Evolutionary conservation across 306 rosid species (phyloP), one percentile per base, ranked within the genome.

Genomic region (Inga leiocalycina): DNA sequence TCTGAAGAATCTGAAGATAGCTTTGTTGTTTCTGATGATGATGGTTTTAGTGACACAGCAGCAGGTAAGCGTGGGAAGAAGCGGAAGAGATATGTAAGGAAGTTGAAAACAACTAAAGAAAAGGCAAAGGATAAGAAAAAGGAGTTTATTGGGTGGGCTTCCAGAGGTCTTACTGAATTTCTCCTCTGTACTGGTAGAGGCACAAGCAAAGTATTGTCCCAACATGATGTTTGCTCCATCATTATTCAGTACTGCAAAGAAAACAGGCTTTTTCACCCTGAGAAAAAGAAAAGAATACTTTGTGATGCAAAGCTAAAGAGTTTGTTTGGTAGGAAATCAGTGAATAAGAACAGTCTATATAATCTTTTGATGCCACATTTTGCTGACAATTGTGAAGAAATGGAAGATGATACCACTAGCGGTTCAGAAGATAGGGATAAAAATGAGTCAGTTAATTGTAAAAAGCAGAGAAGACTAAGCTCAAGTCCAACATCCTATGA

Each of bases 71-170:
- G 88, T 19, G 61, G 15, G 46, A 64, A 77, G 76, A 88, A 87
- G 80, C 85, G 79, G 79, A 88, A 86, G 78, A 81, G 51, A 30
- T 73, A 84, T 79, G 16, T 19, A 79, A 80, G 66, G 85, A 80
- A 89, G 81, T 22, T 66, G 13, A 81, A 86, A 48, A 79, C 84
- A 70, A 74, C 6, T 35, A 86, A 83, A 79, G 85, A 73, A 80
- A 88, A 83, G 80, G 86, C 0, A 72, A 88, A 83, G 79, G 77
- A 84, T 49, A 88, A 79, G 87, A 88, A 84, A 81, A 87, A 57
- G 37, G 91, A 91, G 73, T 92, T 89, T 84, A 75, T 81, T 81
- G 98, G 95, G 43, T 94, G 98, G 98, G 93, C 91, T 61, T 89
- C 97, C 34, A 87, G 78, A 86, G 64, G 83, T 68, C 90, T 94